phyloP scores from a whole-genome alignment of 768 basidiomycete genomes.

The Lactarius evosmus region DNA sequence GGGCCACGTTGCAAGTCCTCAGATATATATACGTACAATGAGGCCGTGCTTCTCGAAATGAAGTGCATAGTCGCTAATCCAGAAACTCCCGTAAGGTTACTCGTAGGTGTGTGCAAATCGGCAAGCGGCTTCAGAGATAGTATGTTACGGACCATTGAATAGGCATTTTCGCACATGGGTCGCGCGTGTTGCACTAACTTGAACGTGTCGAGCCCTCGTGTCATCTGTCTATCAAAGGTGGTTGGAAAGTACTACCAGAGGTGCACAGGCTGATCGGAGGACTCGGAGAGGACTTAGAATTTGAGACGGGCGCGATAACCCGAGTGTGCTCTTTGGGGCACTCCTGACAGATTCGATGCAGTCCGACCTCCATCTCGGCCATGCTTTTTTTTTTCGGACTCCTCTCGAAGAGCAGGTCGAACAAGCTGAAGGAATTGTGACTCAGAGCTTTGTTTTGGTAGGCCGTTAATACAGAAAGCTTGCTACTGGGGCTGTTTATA shows the following conservation, averaged over 20 bases:
- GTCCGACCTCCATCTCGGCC: not conserved
- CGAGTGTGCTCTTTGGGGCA: not conserved
- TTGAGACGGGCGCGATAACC: not conserved
- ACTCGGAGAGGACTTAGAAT: no score
- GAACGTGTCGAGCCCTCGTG: not conserved
- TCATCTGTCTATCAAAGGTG: not conserved
- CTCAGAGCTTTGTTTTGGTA: not conserved
- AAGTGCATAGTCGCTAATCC: not conserved
- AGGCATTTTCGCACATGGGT: not conserved
- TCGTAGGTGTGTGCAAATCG: not conserved
- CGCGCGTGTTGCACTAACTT: not conserved
- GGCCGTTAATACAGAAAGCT: no score
- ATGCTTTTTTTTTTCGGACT: not conserved
- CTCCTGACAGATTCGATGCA: not conserved
- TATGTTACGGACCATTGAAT: not conserved
- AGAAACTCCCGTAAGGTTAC: not conserved
- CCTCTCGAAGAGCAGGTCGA: not conserved
- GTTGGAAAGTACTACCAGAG: not conserved
- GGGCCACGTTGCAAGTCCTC: not conserved
- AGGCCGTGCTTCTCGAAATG: not conserved
- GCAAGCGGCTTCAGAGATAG: not conserved
- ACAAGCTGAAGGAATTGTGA: not conserved
- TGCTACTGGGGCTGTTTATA: no score
- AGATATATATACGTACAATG: not conserved
- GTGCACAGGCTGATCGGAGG: not conserved